Conservation (phyloP, 805 yeast species). For the Yamadazyma akitaensis region DNA sequence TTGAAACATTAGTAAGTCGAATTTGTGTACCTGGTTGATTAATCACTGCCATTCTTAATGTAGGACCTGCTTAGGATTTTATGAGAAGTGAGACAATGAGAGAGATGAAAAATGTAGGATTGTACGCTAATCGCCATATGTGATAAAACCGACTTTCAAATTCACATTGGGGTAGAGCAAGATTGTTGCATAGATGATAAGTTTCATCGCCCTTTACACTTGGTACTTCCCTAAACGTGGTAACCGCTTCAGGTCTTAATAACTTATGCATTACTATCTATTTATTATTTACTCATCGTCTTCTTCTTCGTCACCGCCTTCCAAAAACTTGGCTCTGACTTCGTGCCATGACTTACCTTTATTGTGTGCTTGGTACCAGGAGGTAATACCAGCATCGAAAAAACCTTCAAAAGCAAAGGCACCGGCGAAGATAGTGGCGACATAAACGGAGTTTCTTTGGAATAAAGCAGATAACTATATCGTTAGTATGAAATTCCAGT, state of each 20-base stretch:
- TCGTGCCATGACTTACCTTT: constrained; percentile 85
- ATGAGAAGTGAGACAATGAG: not conserved
- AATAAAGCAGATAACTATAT: constrained; percentile 32
- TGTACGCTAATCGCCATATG: too few relatives aligned
- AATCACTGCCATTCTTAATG: constrained; percentile 42
- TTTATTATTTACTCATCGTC: constrained; percentile 37
- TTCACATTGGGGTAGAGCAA: too few relatives aligned
- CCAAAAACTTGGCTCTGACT: constrained; percentile 56
- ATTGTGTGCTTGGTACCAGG: constrained; percentile 75
- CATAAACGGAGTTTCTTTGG: constrained; percentile 90
- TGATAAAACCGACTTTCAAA: too few relatives aligned
- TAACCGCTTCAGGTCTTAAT: not conserved
- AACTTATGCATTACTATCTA: constrained; percentile 8
- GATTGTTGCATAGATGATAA: too few relatives aligned
- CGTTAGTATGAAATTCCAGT: constrained; percentile 9
- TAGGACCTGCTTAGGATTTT: not conserved
- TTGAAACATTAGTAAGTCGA: constrained; percentile 87
- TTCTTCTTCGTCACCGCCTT: constrained; percentile 58
- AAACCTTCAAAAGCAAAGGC: constrained; percentile 83
- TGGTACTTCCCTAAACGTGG: not conserved
- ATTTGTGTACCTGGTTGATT: constrained; percentile 90
- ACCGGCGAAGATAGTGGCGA: constrained; percentile 75
- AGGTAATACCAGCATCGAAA: constrained; percentile 64
- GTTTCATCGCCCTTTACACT: not conserved
- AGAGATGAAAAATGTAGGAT: not conserved